Evolutionary conservation across 108 stramenopile genomes (phyloP), one percentile per base, ranked within the genome.

Genomic region (Cyclotella sp.): DNA sequence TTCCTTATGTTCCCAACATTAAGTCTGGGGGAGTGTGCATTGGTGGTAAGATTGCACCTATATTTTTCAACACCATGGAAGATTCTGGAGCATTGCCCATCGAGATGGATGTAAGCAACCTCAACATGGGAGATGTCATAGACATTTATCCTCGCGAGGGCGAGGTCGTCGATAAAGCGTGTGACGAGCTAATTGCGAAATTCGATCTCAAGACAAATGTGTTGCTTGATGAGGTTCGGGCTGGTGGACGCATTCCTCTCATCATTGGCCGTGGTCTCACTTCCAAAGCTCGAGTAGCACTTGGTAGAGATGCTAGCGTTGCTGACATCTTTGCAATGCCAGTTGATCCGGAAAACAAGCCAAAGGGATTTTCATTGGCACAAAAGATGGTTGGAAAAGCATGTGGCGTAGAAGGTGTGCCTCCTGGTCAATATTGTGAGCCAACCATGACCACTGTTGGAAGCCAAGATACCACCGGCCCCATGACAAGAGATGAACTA

Each of bases 11-110:
- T 16, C 97, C 97, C 64, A 98, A 98, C 64, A 89, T 96, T 70
- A 87, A 91, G 67, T 59, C 75, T n/a, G 97, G 97, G 18, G 93
- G 96, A 22, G 85, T 98, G 49, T 96, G 95, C 67, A 85, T 98
- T 76, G 97, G 97, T 11, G 86, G 85, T 47, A 98, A 98, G 91
- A 98, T 98, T 81, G 97, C 97, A 26, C 97, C 97, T 52, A 98
- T 98, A 65, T 98, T 98, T 84, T 98, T 92, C 86, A 98, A 98
- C 77, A 98, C 97, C 80, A 96, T 96, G 94, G 95, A 98, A 85
- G 97, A 98, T 82, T 93, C 94, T 18, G 97, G 97, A 44, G 91
- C 97, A n/a, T 80, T 98, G 22, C 97, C 97, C 52, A 93, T 98
- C 72, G 97, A 98, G 75, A 83, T 98, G 82, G 90, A 93, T 73